phyloP scores from a whole-genome alignment of 2,329 filamentous ascomycete species.

The Torrubiellomyces zombiae region DNA sequence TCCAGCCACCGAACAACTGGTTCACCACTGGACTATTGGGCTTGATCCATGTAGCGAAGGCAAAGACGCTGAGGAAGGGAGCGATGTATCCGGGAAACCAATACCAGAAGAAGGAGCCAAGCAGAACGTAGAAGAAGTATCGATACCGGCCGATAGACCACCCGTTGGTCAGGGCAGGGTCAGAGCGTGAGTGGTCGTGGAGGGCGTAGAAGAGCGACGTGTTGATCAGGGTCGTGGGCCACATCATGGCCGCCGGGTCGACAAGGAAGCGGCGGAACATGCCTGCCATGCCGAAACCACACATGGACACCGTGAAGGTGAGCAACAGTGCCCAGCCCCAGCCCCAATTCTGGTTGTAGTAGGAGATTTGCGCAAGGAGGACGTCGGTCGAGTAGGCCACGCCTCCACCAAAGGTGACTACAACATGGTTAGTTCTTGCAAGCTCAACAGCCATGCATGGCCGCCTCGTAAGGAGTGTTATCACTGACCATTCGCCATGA shows the following conservation, averaged over 20 bases:
- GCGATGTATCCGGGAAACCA: constrained; percentile 31
- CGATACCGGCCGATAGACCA: constrained; percentile 26
- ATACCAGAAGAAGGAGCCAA: constrained; percentile 21
- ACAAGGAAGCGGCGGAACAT: constrained; percentile 17
- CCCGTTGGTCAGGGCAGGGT: too few species aligned
- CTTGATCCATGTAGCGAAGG: constrained; percentile 34
- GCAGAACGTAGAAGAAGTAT: constrained; percentile 25
- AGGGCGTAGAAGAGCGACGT: constrained; percentile 18
- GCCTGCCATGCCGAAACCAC: constrained; percentile 16
- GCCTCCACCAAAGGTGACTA: constrained; percentile 11
- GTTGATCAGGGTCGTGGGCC: constrained; percentile 16
- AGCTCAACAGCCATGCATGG: too few species aligned
- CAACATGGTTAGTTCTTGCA: too few species aligned
- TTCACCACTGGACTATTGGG: constrained; percentile 24
- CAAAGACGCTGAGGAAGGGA: constrained; percentile 24
- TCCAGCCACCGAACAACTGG: constrained; percentile 23
- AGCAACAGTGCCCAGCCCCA: constrained; percentile 15
- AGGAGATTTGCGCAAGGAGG: constrained; percentile 14
- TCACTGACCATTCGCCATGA: too few species aligned
- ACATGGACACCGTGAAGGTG: constrained; percentile 16
- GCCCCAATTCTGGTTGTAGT: constrained; percentile 16
- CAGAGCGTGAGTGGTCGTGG: too few species aligned
- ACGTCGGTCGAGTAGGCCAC: constrained; percentile 13
- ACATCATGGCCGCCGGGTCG: constrained; percentile 17
- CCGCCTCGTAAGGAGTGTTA: too few species aligned